Evolutionary conservation across 2,329 filamentous ascomycete species (phyloP), one percentile per base, ranked within the genome.

Genomic region (Calonectria ilicicola): DNA sequence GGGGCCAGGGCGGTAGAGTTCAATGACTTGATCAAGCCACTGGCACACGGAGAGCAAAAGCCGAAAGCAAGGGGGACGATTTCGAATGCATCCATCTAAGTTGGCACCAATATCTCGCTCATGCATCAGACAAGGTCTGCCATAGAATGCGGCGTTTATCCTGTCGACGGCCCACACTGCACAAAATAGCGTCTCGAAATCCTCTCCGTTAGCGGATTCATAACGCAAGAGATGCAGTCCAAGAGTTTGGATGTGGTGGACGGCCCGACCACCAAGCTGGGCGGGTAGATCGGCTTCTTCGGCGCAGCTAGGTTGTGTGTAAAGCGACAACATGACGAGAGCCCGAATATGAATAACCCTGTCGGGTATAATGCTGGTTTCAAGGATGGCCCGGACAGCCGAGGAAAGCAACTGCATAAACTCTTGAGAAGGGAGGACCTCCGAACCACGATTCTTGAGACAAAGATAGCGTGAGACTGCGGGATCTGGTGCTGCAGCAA

Each of bases 151-250:
- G 1, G 89, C 87, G 60, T 90, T 90, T 51, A 93, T 85, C 17
- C 89, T 85, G 77, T 93, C 91, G 1, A 93, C 79, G 0, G 90
- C 90, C 90, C 90, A 92, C 0, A 91, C 83, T 8, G 87, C 89
- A 76, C 89, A 92, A 53, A 91, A 91, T 2, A 92, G 76, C 2
- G 84, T 86, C 66, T 88, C 86, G 2, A 86, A 81, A 29, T 87
- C 85, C 49, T 86, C 83, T 12, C 82, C 81, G 29, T 84, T 84
- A 0, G 83, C 81, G 26, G 77, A 84, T 62, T 85, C 81, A 66
- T 86, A 84, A 4, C 83, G 82, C 0, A 86, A 73, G 0, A 92
- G 84, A 67, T 92, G 91, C 21, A 91, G 78, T 1, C 90, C 83
- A 0, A 91, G 81, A 0, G 89, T 91, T 47, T 91, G 87, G 46